Evolutionary conservation across 1,139 yeast species (phyloP).

Genomic region (Nadsonia commutata): DNA sequence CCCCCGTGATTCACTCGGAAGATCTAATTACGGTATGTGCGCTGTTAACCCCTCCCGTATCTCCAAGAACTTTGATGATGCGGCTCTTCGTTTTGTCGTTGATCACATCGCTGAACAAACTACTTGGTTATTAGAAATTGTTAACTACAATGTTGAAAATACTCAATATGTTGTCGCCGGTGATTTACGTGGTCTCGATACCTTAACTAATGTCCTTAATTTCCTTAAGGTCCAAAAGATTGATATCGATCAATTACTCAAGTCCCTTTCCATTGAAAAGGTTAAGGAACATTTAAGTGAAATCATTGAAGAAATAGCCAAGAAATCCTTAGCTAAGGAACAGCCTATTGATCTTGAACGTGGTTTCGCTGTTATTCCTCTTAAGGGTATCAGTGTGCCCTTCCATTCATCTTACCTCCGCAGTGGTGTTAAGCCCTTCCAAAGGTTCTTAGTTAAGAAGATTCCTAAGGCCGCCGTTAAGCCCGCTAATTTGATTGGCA

Average conservation of each 20-base stretch:
- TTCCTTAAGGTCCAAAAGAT: constrained; percentile 86
- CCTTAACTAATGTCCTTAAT: constrained; percentile 84
- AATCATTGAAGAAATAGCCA: constrained; percentile 73
- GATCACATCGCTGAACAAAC: constrained; percentile 74
- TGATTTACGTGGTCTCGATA: constrained; percentile 88
- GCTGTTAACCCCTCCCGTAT: constrained; percentile 96
- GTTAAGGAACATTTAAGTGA: constrained; percentile 79
- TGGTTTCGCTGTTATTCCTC: constrained; percentile 96
- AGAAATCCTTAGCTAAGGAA: constrained; percentile 69
- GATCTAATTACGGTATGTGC: constrained; percentile 98
- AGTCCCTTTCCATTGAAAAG: constrained; percentile 66
- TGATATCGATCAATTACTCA: constrained; percentile 79
- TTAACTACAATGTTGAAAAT: constrained; percentile 94
- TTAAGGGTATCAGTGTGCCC: constrained; percentile 96
- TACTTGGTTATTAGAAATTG: constrained; percentile 92
- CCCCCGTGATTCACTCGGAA: constrained; percentile 86
- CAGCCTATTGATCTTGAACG: constrained; percentile 95
- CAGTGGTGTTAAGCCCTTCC: constrained; percentile 98
- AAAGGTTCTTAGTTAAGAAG: constrained; percentile 92
- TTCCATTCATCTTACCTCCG: constrained; percentile 96
- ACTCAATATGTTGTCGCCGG: constrained; percentile 98
- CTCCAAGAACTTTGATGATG: constrained; percentile 74
- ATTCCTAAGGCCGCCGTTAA: constrained; percentile 89
- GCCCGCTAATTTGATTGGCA: constrained; percentile 83
- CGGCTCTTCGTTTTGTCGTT: constrained; percentile 89